Evolutionary conservation across 257 asterid genomes (phyloP).

Genomic region (Paulownia fortunei): DNA sequence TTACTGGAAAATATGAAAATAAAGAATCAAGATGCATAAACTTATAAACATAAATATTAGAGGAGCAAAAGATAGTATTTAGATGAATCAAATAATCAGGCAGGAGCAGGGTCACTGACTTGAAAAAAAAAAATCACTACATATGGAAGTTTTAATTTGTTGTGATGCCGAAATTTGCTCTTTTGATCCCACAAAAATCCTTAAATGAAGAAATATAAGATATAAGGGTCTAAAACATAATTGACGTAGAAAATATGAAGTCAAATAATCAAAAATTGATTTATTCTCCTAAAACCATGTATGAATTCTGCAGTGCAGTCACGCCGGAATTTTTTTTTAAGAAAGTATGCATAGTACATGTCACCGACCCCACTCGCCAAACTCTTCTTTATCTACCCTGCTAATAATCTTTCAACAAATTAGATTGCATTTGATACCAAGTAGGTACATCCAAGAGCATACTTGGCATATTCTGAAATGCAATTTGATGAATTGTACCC

Average conservation of each 20-base stretch:
- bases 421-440: conserved; percentile 1
- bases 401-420: neutral
- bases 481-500: neutral
- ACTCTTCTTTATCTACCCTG: neutral
- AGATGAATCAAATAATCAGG: too few species aligned
- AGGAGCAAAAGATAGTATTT: neutral
- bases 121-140: neutral
- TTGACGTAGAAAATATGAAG: neutral
- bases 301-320: neutral
- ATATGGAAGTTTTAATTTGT: neutral
- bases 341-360: neutral
- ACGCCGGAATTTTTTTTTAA: neutral
- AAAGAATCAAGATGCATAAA: neutral
- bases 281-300: neutral
- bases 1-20: neutral
- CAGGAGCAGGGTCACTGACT: neutral
- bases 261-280: neutral
- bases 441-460: neutral
- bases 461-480: neutral
- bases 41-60: neutral
- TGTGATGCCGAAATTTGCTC: neutral
- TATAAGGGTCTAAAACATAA: neutral
- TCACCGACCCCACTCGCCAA: neutral
- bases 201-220: neutral
- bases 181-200: neutral